These are phyloP conservation scores for Obelidium mucronatum DNA, from an alignment of 192 early-diverging fungal species.

Conservation along the genomic window DNA sequence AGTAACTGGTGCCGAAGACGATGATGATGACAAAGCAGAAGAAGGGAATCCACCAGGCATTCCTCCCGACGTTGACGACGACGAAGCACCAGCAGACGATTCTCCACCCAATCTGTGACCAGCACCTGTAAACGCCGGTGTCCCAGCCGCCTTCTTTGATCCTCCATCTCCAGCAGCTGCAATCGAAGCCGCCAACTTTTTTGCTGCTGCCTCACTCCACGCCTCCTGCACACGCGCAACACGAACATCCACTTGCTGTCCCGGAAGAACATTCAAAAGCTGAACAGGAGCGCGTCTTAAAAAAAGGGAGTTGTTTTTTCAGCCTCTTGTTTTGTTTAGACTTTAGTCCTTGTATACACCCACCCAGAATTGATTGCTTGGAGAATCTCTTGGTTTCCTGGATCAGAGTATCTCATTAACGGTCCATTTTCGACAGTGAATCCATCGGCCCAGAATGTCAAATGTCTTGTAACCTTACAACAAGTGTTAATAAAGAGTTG, in stretches of 20 bases:
- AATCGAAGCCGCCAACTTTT: constrained; percentile 59
- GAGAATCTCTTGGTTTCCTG: constrained; percentile 83
- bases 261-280: constrained; percentile 85
- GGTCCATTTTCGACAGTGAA: constrained; percentile 96
- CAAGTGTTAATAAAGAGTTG: background rate
- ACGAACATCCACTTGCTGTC: constrained; percentile 90
- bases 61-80: constrained; percentile 2
- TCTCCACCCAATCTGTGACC: constrained; percentile 26
- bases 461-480: constrained; percentile 62
- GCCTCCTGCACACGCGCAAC: constrained; percentile 87
- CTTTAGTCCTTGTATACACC: no score
- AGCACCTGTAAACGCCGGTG: constrained; percentile 27
- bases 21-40: constrained; percentile 9
- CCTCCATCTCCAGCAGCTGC: background rate
- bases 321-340: background rate
- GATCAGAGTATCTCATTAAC: constrained; percentile 84
- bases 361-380: constrained; percentile 90
- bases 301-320: background rate
- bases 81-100: constrained; percentile 38
- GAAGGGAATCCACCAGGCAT: constrained; percentile 51
- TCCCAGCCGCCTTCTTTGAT: constrained; percentile 13
- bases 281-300: constrained; percentile 86
- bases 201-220: constrained; percentile 78
- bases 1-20: constrained; percentile 20
- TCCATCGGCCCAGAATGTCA: constrained; percentile 97